A percentile compares a stretch with the other conserved stretches of the same genome.
Evolutionary conservation across 2,329 filamentous ascomycete genomes (phyloP).

Genomic region (Myotisia sp.): DNA sequence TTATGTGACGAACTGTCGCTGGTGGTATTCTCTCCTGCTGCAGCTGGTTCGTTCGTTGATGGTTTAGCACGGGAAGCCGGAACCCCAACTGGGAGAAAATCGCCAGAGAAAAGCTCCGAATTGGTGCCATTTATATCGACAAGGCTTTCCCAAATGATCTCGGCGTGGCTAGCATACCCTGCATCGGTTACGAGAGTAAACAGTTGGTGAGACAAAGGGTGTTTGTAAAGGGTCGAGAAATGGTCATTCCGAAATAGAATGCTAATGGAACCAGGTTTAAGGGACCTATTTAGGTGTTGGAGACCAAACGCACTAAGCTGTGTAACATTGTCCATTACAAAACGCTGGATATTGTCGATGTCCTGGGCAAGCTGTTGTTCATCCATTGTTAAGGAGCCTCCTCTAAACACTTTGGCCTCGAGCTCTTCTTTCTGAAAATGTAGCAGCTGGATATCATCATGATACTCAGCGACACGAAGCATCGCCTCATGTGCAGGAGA

Average conservation of each 20-base stretch:
- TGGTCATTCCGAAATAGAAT: conserved; percentile 96
- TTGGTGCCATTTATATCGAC: conserved; percentile 73
- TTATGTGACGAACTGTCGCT: conserved; percentile 28
- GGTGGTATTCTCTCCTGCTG: neutral
- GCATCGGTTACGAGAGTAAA: conserved; percentile 83
- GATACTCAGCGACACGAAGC: conserved; percentile 60
- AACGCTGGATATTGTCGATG: conserved; percentile 68
- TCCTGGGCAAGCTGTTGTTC: conserved; percentile 75
- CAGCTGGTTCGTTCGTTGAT: conserved; percentile 5
- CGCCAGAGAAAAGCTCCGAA: conserved; percentile 74
- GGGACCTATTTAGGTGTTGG: conserved; percentile 53
- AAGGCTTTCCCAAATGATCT: conserved; percentile 91
- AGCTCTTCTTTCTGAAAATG: conserved; percentile 81
- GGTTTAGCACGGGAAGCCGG: conserved; percentile 17
- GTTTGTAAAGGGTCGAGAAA: conserved; percentile 85
- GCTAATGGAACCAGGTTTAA: conserved; percentile 64
- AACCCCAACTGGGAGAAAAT: conserved; percentile 73
- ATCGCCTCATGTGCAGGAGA: conserved; percentile 58
- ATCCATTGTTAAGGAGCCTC: conserved; percentile 47
- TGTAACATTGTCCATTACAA: conserved; percentile 63
- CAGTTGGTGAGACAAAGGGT: conserved; percentile 60
- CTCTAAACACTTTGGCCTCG: conserved; percentile 56
- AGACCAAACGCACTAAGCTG: conserved; percentile 77
- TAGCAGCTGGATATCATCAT: conserved; percentile 82
- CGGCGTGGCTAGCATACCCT: conserved; percentile 73